phyloP scores from a whole-genome alignment of 352 stramenopile genomes.

The Phytophthora pistaciae region DNA sequence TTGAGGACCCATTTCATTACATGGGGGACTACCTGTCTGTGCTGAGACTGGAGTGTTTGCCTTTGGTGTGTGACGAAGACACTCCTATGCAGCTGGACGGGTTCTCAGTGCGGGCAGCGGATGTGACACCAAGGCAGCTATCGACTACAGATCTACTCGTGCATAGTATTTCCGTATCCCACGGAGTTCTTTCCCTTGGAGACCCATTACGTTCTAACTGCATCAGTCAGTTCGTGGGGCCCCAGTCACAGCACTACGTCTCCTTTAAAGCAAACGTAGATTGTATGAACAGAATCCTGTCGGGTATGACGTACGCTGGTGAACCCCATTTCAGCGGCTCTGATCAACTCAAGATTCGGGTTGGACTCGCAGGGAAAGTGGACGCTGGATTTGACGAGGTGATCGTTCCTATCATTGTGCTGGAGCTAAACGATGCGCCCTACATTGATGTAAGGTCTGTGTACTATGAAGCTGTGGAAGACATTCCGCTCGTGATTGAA shows the following conservation, averaged over 20 bases:
- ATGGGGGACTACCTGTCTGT: constrained; percentile 55
- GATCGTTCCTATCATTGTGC: constrained; percentile 53
- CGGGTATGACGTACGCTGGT: constrained; percentile 44
- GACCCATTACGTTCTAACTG: constrained; percentile 33
- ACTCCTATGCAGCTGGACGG: constrained; percentile 33
- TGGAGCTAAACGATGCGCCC: constrained; percentile 77
- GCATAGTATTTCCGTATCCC: constrained; percentile 40
- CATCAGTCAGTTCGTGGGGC: constrained; percentile 24
- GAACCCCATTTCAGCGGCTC: constrained; percentile 53
- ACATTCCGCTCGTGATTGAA: constrained; percentile 55
- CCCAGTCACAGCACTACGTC: constrained; percentile 4
- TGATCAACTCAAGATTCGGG: constrained; percentile 49
- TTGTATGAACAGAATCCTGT: constrained; percentile 54
- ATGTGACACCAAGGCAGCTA: constrained; percentile 18
- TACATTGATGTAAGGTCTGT: constrained; percentile 43
- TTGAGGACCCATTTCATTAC: constrained; percentile 36
- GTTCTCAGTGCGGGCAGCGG: constrained; percentile 48
- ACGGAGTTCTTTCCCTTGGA: constrained; percentile 38
- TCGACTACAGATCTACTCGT: constrained; percentile 25
- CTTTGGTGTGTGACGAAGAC: constrained; percentile 59
- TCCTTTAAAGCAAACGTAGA: constrained; percentile 40
- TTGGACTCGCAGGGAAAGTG: constrained; percentile 22
- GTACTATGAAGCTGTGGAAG: constrained; percentile 66
- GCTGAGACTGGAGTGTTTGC: constrained; percentile 49
- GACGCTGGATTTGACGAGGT: constrained; percentile 34